A percentile compares a stretch with the other conserved stretches of the same genome.
These are phyloP conservation scores for Phycomyces nitens DNA, from an alignment of 192 early-diverging fungal species.

Conservation along the genomic window DNA sequence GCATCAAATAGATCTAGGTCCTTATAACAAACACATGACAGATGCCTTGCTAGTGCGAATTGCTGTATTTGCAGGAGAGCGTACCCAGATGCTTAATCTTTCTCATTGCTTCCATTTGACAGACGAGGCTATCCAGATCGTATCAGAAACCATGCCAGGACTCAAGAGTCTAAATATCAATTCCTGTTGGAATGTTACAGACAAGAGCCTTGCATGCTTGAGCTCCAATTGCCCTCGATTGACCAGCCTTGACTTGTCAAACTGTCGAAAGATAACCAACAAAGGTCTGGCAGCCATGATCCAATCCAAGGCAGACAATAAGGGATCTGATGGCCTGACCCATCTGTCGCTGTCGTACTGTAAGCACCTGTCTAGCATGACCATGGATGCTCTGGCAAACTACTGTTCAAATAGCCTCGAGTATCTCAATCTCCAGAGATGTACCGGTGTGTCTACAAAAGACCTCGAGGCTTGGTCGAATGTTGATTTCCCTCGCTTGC, in stretches of 20 bases:
- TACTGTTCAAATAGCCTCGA: conserved; percentile 51
- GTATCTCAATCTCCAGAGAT: conserved; percentile 68
- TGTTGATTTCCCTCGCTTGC: conserved; percentile 37
- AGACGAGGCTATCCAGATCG: conserved; percentile 48
- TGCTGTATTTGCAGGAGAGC: conserved; percentile 41
- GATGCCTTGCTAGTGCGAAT: conserved; percentile 40
- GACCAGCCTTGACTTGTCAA: conserved; percentile 61
- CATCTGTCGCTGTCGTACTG: conserved; percentile 64
- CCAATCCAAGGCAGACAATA: neutral
- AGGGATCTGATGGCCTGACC: conserved; percentile 20
- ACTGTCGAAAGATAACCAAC: conserved; percentile 76
- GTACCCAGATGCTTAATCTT: conserved; percentile 48
- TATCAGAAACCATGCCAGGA: conserved; percentile 39
- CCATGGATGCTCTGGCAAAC: conserved; percentile 45
- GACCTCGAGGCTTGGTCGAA: conserved; percentile 55
- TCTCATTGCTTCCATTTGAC: conserved; percentile 71
- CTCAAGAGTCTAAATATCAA: conserved; percentile 53
- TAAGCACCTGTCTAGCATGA: conserved; percentile 66
- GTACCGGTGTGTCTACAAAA: conserved; percentile 66
- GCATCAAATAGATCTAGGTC: conserved; percentile 50
- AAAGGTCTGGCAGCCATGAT: conserved; percentile 52
- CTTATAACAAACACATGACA: conserved; percentile 57
- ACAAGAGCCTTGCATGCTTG: conserved; percentile 51
- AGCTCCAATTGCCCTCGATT: conserved; percentile 46
- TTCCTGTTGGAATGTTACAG: conserved; percentile 71